Conservation (phyloP, 371 early-diverging fungal species). For the Rhizopus stolonifer region DNA sequence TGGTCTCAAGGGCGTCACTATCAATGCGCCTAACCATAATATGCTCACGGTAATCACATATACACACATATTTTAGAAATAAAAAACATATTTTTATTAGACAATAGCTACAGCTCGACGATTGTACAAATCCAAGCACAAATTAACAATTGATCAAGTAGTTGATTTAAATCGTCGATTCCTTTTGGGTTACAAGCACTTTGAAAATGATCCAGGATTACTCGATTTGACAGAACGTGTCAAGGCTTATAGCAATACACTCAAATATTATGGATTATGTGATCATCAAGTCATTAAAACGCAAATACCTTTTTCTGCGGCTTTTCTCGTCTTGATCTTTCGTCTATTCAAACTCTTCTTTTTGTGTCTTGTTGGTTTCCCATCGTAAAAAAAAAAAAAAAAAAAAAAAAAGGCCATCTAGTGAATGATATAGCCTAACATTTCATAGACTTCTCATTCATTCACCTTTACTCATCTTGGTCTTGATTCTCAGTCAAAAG, state of each 20-base stretch:
- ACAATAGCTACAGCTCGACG: slow-evolving; percentile 72
- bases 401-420: not conserved
- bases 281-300: slow-evolving; percentile 86
- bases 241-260: slow-evolving; percentile 71
- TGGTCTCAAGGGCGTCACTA: slow-evolving; percentile 74
- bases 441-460: slow-evolving; percentile 54
- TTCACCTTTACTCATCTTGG: slow-evolving; percentile 61
- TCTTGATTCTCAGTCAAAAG: slow-evolving; percentile 53
- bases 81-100: slow-evolving; percentile 13
- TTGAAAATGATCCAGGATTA: slow-evolving; percentile 61
- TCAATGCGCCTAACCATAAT: slow-evolving; percentile 82
- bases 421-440: slow-evolving; percentile 11
- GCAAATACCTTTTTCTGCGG: slow-evolving; percentile 50
- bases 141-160: slow-evolving; percentile 58
- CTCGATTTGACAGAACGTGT: slow-evolving; percentile 58
- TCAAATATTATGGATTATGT: slow-evolving; percentile 77
- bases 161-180: slow-evolving; percentile 74
- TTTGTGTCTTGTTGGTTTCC: slow-evolving; percentile 65
- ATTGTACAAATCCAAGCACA: slow-evolving; percentile 70
- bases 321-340: slow-evolving; percentile 52
- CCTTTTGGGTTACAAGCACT: slow-evolving; percentile 59
- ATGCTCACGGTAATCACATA: slow-evolving; percentile 67
- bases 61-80: no score
- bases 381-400: slow-evolving; percentile 38
- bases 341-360: slow-evolving; percentile 59